phyloP scores from a whole-genome alignment of 805 yeast genomes.

The Dipodascus albidus region DNA sequence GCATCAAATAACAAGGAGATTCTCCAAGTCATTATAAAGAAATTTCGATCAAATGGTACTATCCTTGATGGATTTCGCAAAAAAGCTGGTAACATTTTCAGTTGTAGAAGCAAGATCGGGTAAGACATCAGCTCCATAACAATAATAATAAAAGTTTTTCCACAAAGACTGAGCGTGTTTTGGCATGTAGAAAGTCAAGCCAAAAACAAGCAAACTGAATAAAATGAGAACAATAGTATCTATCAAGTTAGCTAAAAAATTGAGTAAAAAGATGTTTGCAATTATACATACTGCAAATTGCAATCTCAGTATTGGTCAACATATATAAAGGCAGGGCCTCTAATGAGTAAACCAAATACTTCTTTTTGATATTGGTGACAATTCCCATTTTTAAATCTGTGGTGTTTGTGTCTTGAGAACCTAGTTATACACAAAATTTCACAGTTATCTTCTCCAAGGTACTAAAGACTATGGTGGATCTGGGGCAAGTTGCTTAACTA shows the following conservation, averaged over 20 bases:
- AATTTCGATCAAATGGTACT: neutral
- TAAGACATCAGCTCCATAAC: neutral
- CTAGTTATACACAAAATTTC: no score
- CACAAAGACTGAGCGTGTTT: neutral
- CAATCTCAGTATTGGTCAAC: neutral
- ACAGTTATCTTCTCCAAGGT: no score
- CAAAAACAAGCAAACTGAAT: neutral
- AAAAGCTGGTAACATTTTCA: neutral
- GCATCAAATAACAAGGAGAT: no score
- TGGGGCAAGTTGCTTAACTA: no score
- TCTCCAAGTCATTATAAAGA: no score
- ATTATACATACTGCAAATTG: neutral
- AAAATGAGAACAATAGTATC: neutral
- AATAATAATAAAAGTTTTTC: neutral
- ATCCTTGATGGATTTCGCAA: neutral
- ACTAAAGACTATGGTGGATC: no score
- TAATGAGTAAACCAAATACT: neutral
- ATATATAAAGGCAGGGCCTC: neutral
- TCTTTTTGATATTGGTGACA: neutral
- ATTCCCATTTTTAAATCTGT: no score
- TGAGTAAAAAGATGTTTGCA: neutral
- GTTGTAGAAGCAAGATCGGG: neutral
- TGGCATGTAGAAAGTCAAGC: neutral
- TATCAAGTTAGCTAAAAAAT: neutral
- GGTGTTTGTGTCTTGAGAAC: no score